Evolutionary conservation across 2,329 filamentous ascomycete genomes (phyloP).

Genomic region (Ramichloridium luteum): DNA sequence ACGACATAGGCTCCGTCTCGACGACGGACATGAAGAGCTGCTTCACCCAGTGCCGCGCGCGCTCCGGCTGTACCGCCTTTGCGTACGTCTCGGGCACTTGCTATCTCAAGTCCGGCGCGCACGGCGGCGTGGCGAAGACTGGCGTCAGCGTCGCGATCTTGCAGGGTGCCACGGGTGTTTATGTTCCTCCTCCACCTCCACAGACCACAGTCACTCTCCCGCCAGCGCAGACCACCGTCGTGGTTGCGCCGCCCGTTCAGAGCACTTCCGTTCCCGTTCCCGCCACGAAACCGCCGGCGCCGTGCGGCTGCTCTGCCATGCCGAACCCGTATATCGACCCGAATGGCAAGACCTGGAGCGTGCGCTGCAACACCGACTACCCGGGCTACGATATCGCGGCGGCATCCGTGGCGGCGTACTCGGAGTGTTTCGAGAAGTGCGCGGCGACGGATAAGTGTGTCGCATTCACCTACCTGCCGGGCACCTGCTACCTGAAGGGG

Average conservation of each 20-base stretch:
- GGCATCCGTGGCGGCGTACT: not conserved
- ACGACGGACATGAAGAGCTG: not conserved
- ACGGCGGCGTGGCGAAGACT: not conserved
- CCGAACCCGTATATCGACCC: not conserved
- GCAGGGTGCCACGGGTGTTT: too few species aligned
- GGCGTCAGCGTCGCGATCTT: not conserved
- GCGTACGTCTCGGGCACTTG: not conserved
- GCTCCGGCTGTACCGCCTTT: not conserved
- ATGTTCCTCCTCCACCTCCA: too few species aligned
- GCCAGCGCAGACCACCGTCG: too few species aligned
- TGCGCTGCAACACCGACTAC: not conserved
- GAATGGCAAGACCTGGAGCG: not conserved
- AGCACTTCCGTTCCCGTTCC: too few species aligned
- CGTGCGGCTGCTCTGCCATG: too few species aligned
- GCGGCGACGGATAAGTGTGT: not conserved
- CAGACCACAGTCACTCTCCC: too few species aligned
- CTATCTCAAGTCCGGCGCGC: not conserved
- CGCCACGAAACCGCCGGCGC: too few species aligned
- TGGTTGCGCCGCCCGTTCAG: too few species aligned
- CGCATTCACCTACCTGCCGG: not conserved
- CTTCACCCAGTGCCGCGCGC: not conserved
- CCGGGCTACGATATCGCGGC: not conserved
- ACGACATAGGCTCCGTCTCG: not conserved
- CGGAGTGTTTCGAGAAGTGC: not conserved
- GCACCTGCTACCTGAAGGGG: not conserved